These are phyloP conservation scores for Nicotiana noctiflora DNA, from an alignment of 257 asterid genomes.

Conservation along the genomic window DNA sequence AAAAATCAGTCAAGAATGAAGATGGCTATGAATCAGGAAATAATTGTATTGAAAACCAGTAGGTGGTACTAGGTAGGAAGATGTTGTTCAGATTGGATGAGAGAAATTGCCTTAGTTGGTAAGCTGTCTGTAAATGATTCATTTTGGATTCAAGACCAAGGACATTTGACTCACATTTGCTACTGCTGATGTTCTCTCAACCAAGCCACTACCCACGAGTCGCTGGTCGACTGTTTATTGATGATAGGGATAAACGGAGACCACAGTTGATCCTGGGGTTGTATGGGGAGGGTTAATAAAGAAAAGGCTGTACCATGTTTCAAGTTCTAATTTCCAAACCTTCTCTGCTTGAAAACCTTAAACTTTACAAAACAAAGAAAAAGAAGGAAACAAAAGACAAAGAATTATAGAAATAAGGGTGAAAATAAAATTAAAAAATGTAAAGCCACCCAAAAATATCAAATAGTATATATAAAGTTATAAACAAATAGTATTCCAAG, in stretches of 20 bases:
- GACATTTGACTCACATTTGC: not conserved
- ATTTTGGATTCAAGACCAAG: not conserved
- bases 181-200: not conserved
- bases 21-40: not conserved
- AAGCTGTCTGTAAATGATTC: not conserved
- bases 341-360: not conserved
- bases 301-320: not conserved
- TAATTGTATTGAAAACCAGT: not conserved
- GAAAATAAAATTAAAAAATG: not conserved
- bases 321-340: not conserved
- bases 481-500: not conserved
- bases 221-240: not conserved
- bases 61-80: not conserved
- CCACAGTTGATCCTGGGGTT: not conserved
- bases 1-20: not conserved
- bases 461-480: not conserved
- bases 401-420: not conserved
- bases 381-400: too few relatives aligned
- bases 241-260: not conserved
- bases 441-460: not conserved
- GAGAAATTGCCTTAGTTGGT: not conserved
- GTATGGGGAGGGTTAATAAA: not conserved
- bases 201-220: not conserved
- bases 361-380: not conserved
- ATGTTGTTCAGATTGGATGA: not conserved